These are phyloP conservation scores for Paxillus ammoniavirescens DNA, from an alignment of 768 basidiomycete species.

Conservation along the genomic window DNA sequence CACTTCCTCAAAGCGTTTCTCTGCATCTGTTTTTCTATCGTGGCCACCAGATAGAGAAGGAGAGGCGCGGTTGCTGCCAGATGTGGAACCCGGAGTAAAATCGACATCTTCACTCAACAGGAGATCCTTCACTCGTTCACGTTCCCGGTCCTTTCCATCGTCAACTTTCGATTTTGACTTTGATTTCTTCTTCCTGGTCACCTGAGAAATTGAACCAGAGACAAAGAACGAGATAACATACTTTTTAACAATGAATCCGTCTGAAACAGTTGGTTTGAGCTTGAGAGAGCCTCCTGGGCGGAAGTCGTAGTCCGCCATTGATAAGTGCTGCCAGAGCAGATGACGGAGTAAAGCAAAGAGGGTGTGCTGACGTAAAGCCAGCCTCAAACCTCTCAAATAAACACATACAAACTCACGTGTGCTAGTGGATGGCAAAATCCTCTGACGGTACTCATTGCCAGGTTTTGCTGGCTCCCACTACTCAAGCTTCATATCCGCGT, in stretches of 20 bases:
- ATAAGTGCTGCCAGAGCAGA: slow-evolving; percentile 9
- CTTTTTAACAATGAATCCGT: slow-evolving; percentile 85
- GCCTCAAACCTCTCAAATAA: slow-evolving; percentile 15
- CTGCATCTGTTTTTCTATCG: slow-evolving; percentile 79
- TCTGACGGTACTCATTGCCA: too few species aligned
- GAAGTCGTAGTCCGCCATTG: slow-evolving; percentile 85
- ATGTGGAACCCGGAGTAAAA: slow-evolving; percentile 40
- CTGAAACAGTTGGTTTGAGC: slow-evolving; percentile 78
- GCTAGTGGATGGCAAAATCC: not conserved
- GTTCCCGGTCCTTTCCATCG: slow-evolving; percentile 42
- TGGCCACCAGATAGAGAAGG: slow-evolving; percentile 50
- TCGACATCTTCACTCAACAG: slow-evolving; percentile 48
- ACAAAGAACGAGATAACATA: slow-evolving; percentile 33
- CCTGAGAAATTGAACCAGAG: slow-evolving; percentile 4
- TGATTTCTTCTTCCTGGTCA: slow-evolving; percentile 74
- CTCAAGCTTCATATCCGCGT: not conserved
- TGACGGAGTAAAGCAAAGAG: slow-evolving; percentile 14
- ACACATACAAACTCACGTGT: slow-evolving; percentile 21
- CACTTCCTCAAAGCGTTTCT: slow-evolving; percentile 85
- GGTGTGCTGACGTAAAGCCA: slow-evolving; percentile 31
- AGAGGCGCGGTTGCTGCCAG: slow-evolving; percentile 59
- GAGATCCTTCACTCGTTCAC: slow-evolving; percentile 46
- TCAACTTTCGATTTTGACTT: slow-evolving; percentile 66
- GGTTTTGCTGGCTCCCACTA: not conserved
- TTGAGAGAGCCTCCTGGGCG: slow-evolving; percentile 87